Evolutionary conservation across 768 basidiomycete genomes (phyloP), one percentile per base, ranked within the genome.

Genomic region (Porpolomopsis calyptriformis): DNA sequence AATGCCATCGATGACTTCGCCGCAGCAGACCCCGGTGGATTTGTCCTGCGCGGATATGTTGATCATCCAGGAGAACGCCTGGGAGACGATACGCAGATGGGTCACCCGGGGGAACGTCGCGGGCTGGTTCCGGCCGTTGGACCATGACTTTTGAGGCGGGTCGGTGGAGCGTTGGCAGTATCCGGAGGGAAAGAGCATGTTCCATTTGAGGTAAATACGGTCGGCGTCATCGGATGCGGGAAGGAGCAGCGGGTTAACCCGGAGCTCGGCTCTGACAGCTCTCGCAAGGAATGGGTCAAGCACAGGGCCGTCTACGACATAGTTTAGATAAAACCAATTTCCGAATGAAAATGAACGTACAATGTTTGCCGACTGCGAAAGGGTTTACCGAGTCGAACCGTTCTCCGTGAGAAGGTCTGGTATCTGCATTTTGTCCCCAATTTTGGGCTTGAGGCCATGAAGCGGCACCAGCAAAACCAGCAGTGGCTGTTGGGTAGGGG

Each of bases 151-250:
- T 33, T 72, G 68, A 2, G 64, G 50, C 3, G 72, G 67, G 47
- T 85, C 85, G n/a, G 65, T 70, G 3, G 79, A 82, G 47, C 78
- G 74, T 52, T 74, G 74, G 45, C 78, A 77, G 48, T 76, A 69
- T 33, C 69, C 73, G 4, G 81, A 72, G 4, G 67, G 64, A 57
- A 78, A 84, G 34, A 82, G 69, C 78, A 87, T 82, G 61, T 83
- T 82, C 82, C 84, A 86, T 39, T 72, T 75, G 36, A 87, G 64
- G 56, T 75, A 74, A 4, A 72, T 70, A 22, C 64, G 60, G 1
- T 73, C 69, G 3, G 59, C 58, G 7, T 68, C 67, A 0, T 71
- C 60, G 49, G 60, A 64, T 34, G 55, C 56, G 16, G 79, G 77
- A 0, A 61, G 55, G 12, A 86, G 64, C 20, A 85, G 67, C 0